Evolutionary conservation across 768 basidiomycete genomes (phyloP).

Genomic region (Trichaptum fuscoviolaceum): DNA sequence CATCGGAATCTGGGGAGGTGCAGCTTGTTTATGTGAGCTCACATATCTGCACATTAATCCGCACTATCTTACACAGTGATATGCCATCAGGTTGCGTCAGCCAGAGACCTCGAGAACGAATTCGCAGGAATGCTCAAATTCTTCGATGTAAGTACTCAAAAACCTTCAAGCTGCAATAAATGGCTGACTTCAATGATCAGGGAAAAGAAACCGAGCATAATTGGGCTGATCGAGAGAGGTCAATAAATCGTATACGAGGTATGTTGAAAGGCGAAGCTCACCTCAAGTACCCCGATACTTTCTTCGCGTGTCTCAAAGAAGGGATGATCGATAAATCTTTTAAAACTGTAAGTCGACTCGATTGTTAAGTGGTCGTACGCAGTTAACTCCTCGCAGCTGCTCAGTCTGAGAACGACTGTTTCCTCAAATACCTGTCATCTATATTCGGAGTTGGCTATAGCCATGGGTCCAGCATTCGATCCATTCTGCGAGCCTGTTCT

Average conservation of each 20-base stretch:
- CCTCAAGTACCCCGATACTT: slow-evolving; percentile 64
- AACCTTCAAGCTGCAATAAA: background rate
- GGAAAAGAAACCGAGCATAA: slow-evolving; percentile 98
- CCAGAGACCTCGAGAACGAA: slow-evolving; percentile 79
- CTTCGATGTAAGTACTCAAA: slow-evolving; percentile 58
- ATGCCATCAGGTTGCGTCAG: slow-evolving; percentile 68
- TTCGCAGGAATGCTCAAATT: slow-evolving; percentile 71
- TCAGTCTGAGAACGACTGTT: slow-evolving; percentile 89
- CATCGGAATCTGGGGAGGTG: slow-evolving; percentile 34
- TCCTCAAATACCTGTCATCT: slow-evolving; percentile 71
- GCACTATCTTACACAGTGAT: slow-evolving; percentile 7
- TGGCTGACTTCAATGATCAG: slow-evolving; percentile 29
- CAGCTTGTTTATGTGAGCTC: slow-evolving; percentile 64
- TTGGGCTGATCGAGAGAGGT: slow-evolving; percentile 78
- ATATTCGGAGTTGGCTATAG: slow-evolving; percentile 65
- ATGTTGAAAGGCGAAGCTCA: slow-evolving; percentile 88
- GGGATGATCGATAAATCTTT: slow-evolving; percentile 77
- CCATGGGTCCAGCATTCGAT: slow-evolving; percentile 68
- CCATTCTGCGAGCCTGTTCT: slow-evolving; percentile 74
- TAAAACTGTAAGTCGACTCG: slow-evolving; percentile 61
- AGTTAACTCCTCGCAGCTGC: slow-evolving; percentile 46
- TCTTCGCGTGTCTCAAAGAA: slow-evolving; percentile 68
- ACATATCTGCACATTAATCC: background rate
- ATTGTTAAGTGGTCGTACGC: slow-evolving; percentile 6
- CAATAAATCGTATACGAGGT: slow-evolving; percentile 73